Evolutionary conservation across 2,329 filamentous ascomycete species (phyloP).

Genomic region (Daldinia eschscholtzii): DNA sequence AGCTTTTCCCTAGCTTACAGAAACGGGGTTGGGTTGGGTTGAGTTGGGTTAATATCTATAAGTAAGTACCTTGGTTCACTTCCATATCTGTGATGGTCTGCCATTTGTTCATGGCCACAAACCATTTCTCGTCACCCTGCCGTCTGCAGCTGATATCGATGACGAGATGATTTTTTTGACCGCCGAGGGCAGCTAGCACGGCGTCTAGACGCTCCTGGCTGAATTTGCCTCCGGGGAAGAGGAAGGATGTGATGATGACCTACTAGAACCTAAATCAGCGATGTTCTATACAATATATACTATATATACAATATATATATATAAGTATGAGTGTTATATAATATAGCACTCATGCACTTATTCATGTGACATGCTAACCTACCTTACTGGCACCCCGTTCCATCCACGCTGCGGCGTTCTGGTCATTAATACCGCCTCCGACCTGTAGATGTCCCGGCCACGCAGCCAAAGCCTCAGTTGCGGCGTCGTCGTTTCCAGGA

Average conservation of each 20-base stretch:
- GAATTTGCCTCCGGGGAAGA: constrained; percentile 88
- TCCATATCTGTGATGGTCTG: constrained; percentile 98
- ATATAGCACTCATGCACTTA: no score
- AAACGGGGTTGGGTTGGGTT: background rate
- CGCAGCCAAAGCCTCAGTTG: constrained; percentile 77
- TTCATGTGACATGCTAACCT: constrained; percentile 39
- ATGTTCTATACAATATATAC: background rate
- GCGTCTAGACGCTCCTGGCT: constrained; percentile 80
- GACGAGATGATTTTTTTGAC: constrained; percentile 84
- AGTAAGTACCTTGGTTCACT: constrained; percentile 78
- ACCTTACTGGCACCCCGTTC: constrained; percentile 91
- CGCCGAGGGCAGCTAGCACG: constrained; percentile 78
- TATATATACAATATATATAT: background rate
- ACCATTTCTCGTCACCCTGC: constrained; percentile 80
- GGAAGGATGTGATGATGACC: constrained; percentile 97
- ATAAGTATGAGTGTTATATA: no score
- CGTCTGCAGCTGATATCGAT: constrained; percentile 94
- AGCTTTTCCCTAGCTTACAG: background rate
- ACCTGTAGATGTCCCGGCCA: constrained; percentile 90
- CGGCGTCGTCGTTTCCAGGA: constrained; percentile 84
- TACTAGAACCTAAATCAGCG: constrained; percentile 58
- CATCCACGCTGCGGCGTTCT: constrained; percentile 89
- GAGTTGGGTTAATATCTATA: background rate
- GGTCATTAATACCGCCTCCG: constrained; percentile 90
- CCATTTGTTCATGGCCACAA: constrained; percentile 99